These are phyloP conservation scores for Straminergon stramineum DNA, from an alignment of 225 moss, liverwort and hornwort genomes.

Conservation along the genomic window DNA sequence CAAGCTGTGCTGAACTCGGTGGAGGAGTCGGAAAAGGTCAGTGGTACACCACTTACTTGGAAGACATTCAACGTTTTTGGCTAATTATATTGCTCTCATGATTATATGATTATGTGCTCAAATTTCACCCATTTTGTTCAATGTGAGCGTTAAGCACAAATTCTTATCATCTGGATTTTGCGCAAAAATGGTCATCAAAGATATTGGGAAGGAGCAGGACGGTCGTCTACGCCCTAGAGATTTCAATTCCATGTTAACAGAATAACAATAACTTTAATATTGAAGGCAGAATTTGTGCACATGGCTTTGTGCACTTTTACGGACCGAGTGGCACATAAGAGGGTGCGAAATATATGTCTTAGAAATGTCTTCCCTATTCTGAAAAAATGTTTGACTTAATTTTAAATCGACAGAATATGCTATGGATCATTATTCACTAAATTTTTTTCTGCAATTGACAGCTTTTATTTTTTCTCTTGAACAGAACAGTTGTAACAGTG, in stretches of 20 bases:
- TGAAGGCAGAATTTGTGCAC: neutral
- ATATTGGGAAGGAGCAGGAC: neutral
- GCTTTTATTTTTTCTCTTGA: neutral
- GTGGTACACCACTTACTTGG: neutral
- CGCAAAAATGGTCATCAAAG: neutral
- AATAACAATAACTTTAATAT: neutral
- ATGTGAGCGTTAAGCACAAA: neutral
- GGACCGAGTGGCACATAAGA: neutral
- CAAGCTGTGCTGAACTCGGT: neutral
- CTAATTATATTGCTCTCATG: neutral
- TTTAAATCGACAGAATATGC: neutral
- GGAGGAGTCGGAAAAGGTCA: constrained; percentile 5
- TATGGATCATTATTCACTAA: neutral
- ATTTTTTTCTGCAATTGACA: neutral
- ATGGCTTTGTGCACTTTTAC: neutral
- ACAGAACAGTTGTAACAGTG: neutral
- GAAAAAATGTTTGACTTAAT: neutral
- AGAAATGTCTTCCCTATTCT: neutral
- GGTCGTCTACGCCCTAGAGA: neutral
- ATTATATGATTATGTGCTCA: neutral
- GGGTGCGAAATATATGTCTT: neutral
- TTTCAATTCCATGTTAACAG: neutral
- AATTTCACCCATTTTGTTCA: no score
- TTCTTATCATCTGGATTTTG: neutral
- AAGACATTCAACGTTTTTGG: neutral